Evolutionary conservation across 768 basidiomycete species (phyloP), one percentile per base, ranked within the genome.

Genomic region (Lentinula aciculospora): DNA sequence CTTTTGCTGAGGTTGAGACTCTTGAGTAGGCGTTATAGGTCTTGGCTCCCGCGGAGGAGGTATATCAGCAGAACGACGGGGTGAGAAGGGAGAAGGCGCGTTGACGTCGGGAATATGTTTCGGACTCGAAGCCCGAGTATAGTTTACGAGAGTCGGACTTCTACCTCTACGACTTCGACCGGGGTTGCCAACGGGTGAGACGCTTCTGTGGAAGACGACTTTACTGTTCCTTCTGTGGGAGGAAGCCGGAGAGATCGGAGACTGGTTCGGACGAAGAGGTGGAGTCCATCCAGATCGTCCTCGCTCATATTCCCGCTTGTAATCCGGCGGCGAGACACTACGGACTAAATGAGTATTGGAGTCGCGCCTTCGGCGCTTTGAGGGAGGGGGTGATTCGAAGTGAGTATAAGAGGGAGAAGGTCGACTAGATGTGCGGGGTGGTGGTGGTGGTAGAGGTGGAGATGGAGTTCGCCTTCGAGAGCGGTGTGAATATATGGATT

Each of bases 381-480:
- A 73, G 45, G 75, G 77, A 15, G 86, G 86, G 23, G 88, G 85
- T 57, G 51, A 53, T 9, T 53, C 51, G 13, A 34, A 34, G 23
- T 53, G 23, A 12, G 34, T 25, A 23, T 53, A 53, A 39, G 23
- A 19, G 12, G 34, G 51, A 39, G 51, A 47, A 3, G 46, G 27
- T 31, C 46, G 46, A 13, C 19, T 44, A 12, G 27, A 31, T 47
- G 21, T 15, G 29, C 46, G 46, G 17, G 21, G 51, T 36, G 34
- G 51, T 66, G 34, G 82, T 84, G 39, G 76, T n/a, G n/a, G n/a
- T n/a, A n/a, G n/a, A n/a, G 34, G 82, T 6, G 51, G 77, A 17
- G 89, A 86, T 44, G 75, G 80, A 28, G 87, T 88, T 34, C 82
- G 85, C 58, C 81, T 84, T 45, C 81, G 77, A 46, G 85, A 86